Base-by-base conservation (phyloP, 2,329 filamentous ascomycete genomes). In the Aspergillus tamarii region DNA sequence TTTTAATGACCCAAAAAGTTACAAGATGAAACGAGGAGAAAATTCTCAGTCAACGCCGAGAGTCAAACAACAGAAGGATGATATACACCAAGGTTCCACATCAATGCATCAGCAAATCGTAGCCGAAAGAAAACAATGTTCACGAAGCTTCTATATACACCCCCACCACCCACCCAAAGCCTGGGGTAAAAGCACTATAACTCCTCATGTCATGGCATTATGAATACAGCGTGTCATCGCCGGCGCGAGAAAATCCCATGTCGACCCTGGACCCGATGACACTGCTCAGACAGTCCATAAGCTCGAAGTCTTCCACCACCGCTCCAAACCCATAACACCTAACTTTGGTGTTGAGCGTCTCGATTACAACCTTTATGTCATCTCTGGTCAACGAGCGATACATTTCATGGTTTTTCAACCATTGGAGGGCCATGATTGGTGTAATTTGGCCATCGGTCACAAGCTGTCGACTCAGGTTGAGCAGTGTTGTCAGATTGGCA, bases 381-480 rank as follows among this genome's bases (percentile, higher is more conserved):
- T 87, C 84, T 58, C 81, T 78, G 19, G 83, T 87, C 68, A 97
- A 80, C 69, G 90, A 87, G 6, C 76, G 75, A 67, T 94, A 88
- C 66, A 90, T 84, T 43, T 90, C 87, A 77, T 95, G 89, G 53
- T 84, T 85, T 66, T 93, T 82, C 57, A 98, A 85, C 80, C 92
- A 91, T 57, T 92, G 91, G 88, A 95, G 94, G 0, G 94, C 94
- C 92, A 96, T 96, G 69, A 97, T 91, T 0, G 95, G 95, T 21
- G 94, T 98, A 72, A 98, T 92, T 63, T 83, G 80, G 59, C 93
- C 93, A 65, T 95, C 92, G 2, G 95, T 87, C 70, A 95, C 89
- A 30, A 97, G 84, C 70, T 89, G 88, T 70, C 89, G 87, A 80
- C 93, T 97, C 61, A 97, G 84, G 74, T 96, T 91, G 64, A 97